These are phyloP conservation scores for Leccinum variicolor DNA, from an alignment of 768 basidiomycete genomes.

Conservation along the genomic window DNA sequence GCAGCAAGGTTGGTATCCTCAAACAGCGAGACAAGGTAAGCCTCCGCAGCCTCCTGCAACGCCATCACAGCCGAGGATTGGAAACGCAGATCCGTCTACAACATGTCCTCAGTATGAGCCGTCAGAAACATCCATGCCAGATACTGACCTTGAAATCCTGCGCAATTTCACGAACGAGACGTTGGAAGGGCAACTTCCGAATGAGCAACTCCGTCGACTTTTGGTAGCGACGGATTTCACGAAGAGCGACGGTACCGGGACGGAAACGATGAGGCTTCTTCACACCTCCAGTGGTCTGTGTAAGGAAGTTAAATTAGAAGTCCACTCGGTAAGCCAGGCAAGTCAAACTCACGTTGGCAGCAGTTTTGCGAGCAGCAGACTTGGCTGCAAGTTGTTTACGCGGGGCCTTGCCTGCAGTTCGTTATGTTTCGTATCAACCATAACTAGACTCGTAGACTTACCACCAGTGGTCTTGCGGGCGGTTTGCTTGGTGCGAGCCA, in stretches of 20 bases:
- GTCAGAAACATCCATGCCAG: background rate
- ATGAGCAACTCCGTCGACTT: constrained; percentile 86
- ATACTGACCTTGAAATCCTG: background rate
- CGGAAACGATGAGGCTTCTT: constrained; percentile 92
- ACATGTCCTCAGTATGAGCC: background rate
- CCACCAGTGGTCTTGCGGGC: constrained; percentile 87
- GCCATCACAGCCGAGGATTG: constrained; percentile 89
- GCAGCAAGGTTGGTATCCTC: background rate
- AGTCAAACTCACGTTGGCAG: constrained; percentile 34
- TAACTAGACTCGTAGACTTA: constrained; percentile 18
- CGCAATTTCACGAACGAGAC: background rate
- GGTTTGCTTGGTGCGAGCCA: constrained; percentile 78
- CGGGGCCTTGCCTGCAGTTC: constrained; percentile 54
- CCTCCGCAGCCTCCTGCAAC: constrained; percentile 42
- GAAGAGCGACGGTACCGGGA: constrained; percentile 83
- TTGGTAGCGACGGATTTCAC: constrained; percentile 87
- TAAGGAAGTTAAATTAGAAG: background rate
- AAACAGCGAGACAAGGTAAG: background rate
- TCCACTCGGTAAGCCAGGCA: background rate
- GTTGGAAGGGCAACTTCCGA: constrained; percentile 62
- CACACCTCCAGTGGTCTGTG: constrained; percentile 74
- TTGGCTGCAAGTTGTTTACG: constrained; percentile 72
- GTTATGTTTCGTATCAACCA: background rate
- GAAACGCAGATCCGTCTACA: constrained; percentile 78
- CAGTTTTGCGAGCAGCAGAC: constrained; percentile 52